phyloP scores from a whole-genome alignment of 257 asterid species.

The Ocimum tenuiflorum region DNA sequence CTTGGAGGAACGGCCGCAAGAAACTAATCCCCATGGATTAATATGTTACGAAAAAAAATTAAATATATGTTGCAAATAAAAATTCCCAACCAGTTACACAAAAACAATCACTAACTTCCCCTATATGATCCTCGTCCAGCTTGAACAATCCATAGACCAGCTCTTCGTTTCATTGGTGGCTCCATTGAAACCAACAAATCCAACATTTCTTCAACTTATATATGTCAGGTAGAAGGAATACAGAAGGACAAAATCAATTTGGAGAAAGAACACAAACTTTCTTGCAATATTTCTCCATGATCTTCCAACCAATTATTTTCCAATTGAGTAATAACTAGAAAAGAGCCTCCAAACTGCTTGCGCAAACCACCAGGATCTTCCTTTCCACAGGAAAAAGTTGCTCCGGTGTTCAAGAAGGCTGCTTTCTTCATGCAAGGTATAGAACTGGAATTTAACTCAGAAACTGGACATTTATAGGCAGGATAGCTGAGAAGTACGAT shows the following conservation, averaged over 20 bases:
- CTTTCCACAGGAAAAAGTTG: background rate
- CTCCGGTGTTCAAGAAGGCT: constrained; percentile 1
- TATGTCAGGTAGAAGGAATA: constrained; percentile 12
- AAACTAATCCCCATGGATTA: constrained; percentile 53
- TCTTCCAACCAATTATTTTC: constrained; percentile 4
- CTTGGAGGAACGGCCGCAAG: constrained; percentile 64
- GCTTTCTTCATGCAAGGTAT: background rate
- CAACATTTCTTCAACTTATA: constrained; percentile 40
- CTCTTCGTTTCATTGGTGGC: constrained; percentile 89
- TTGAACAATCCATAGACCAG: constrained; percentile 72
- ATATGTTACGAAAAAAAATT: constrained; percentile 28
- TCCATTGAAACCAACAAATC: constrained; percentile 59
- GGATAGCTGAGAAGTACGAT: constrained; percentile 12
- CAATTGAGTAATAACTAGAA: background rate
- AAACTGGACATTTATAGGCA: constrained; percentile 15
- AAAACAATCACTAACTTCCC: constrained; percentile 55
- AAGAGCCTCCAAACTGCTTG: constrained; percentile 15
- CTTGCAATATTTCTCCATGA: constrained; percentile 26
- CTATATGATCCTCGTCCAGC: constrained; percentile 97
- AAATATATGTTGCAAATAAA: constrained; percentile 28
- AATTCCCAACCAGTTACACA: constrained; percentile 24
- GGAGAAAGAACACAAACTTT: constrained; percentile 11
- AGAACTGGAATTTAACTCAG: constrained; percentile 4
- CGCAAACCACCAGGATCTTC: constrained; percentile 7
- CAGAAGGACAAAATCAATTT: constrained; percentile 24